phyloP scores from a whole-genome alignment of 805 yeast species.

The Saccharomycopsis fermentans region DNA sequence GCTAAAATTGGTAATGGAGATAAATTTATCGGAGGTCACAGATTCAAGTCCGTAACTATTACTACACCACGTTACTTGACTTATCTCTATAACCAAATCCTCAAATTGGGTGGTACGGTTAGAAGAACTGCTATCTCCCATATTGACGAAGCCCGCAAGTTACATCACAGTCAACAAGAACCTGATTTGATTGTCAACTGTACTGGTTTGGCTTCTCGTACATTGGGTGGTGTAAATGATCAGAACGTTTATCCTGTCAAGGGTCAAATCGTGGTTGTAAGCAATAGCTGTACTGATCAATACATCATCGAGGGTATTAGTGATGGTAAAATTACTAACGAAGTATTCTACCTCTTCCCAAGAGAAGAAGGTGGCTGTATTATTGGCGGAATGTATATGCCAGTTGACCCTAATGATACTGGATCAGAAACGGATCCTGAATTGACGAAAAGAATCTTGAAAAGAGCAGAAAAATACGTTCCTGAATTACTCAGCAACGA shows the following conservation, averaged over 20 bases:
- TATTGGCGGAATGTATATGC: constrained; percentile 43
- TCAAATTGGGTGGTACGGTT: constrained; percentile 38
- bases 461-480: constrained; percentile 30
- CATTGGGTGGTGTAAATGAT: constrained; percentile 38
- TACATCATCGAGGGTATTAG: constrained; percentile 23
- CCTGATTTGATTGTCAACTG: constrained; percentile 49
- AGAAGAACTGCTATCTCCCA: constrained; percentile 30
- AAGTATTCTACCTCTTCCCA: constrained; percentile 53
- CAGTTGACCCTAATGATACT: constrained; percentile 24
- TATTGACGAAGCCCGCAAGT: constrained; percentile 39
- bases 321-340: constrained; percentile 28
- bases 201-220: constrained; percentile 41
- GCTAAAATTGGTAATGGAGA: constrained; percentile 24
- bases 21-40: constrained; percentile 31
- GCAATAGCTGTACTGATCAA: constrained; percentile 34
- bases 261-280: constrained; percentile 48
- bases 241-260: constrained; percentile 38
- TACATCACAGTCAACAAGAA: constrained; percentile 29
- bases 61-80: constrained; percentile 48
- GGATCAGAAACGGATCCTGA: constrained; percentile 29
- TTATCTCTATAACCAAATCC: constrained; percentile 38
- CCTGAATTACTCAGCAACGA: constrained; percentile 27
- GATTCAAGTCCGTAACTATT: constrained; percentile 46
- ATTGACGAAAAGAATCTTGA: constrained; percentile 38
- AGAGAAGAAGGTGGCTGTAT: constrained; percentile 64